Conservation (phyloP, 768 basidiomycete species). For the Kwoniella bestiolae region DNA sequence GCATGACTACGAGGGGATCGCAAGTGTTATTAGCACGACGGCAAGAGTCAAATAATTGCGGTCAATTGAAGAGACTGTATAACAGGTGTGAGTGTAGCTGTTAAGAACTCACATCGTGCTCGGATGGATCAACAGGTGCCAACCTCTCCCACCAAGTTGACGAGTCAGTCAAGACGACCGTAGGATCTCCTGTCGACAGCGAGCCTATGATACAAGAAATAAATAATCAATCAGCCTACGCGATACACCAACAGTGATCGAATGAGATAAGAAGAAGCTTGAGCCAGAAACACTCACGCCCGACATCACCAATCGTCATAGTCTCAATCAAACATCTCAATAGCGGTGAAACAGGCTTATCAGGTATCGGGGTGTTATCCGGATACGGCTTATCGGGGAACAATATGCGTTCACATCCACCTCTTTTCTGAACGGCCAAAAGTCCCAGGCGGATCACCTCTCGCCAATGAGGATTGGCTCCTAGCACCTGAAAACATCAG, state of each 20-base stretch:
- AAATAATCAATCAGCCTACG: background rate
- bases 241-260: no score
- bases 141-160: slow-evolving; percentile 21
- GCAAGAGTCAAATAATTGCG: no score
- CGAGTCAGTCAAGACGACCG: slow-evolving; percentile 4
- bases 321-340: slow-evolving; percentile 19
- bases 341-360: slow-evolving; percentile 15
- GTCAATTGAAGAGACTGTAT: no score
- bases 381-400: slow-evolving; percentile 12
- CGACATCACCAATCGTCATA: slow-evolving; percentile 11
- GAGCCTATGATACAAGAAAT: background rate
- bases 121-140: background rate
- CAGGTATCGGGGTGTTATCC: background rate
- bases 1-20: slow-evolving; percentile 8
- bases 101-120: slow-evolving; percentile 7
- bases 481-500: slow-evolving; percentile 6
- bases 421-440: slow-evolving; percentile 5
- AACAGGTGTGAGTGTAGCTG: background rate
- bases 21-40: no score
- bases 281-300: background rate
- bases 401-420: slow-evolving; percentile 17
- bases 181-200: slow-evolving; percentile 13
- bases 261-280: no score
- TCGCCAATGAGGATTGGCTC: slow-evolving; percentile 22
- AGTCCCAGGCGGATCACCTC: slow-evolving; percentile 13